Evolutionary conservation across 192 early-diverging fungal species (phyloP).

Genomic region (Phycomyces blakesleeanus): DNA sequence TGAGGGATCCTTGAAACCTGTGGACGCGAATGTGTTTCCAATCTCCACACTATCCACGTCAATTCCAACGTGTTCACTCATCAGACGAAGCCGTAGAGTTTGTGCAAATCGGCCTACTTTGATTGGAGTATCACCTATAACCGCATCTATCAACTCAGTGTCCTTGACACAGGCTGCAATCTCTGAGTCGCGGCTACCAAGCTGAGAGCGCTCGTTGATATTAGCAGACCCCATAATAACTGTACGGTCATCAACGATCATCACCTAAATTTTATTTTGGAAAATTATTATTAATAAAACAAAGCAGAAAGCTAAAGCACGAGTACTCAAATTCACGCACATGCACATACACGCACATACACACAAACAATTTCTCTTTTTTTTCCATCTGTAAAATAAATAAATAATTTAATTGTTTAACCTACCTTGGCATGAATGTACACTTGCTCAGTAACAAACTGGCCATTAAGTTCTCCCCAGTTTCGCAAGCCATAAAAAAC

Average conservation of each 20-base stretch:
- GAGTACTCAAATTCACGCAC: too few relatives aligned
- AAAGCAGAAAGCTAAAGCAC: too few relatives aligned
- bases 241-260: conserved; percentile 83
- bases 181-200: conserved; percentile 78
- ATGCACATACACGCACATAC: too few relatives aligned
- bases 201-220: conserved; percentile 84
- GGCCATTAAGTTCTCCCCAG: conserved; percentile 56
- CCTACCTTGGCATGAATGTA: conserved; percentile 83
- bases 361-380: too few relatives aligned
- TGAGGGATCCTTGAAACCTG: not conserved
- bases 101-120: conserved; percentile 70
- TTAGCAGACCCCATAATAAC: conserved; percentile 85
- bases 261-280: conserved; percentile 27
- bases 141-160: conserved; percentile 59
- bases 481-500: conserved; percentile 74
- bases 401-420: not conserved
- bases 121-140: conserved; percentile 64
- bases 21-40: not conserved
- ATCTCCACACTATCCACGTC: conserved; percentile 24
- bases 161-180: conserved; percentile 69
- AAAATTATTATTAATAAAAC: conserved; percentile 16
- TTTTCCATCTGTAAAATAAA: too few relatives aligned
- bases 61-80: conserved; percentile 74
- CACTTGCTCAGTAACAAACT: conserved; percentile 74
- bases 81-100: conserved; percentile 67